Evolutionary conservation across 2,329 filamentous ascomycete genomes (phyloP).

Genomic region (Byssothecium circinans): DNA sequence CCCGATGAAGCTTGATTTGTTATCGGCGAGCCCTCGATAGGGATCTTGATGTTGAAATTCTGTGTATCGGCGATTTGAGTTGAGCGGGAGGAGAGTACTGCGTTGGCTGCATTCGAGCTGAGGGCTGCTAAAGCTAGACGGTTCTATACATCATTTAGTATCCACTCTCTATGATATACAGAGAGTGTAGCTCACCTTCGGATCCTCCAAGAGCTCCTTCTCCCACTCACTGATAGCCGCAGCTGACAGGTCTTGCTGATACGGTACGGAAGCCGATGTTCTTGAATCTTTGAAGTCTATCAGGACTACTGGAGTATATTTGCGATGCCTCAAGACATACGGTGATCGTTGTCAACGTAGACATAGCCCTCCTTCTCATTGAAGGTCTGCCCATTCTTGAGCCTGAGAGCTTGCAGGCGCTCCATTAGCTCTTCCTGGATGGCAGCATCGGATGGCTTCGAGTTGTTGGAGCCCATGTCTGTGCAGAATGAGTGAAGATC

Average conservation of each 20-base stretch:
- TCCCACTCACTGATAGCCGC: slow-evolving; percentile 61
- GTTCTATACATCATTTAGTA: slow-evolving; percentile 44
- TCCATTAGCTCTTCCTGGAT: slow-evolving; percentile 46
- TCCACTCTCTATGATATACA: neutral
- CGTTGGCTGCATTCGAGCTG: slow-evolving; percentile 65
- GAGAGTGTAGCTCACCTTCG: slow-evolving; percentile 55
- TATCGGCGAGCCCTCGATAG: slow-evolving; percentile 77
- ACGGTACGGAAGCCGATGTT: slow-evolving; percentile 29
- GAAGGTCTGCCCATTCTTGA: slow-evolving; percentile 45
- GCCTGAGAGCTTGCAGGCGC: slow-evolving; percentile 49
- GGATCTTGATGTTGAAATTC: slow-evolving; percentile 80
- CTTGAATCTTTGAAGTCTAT: neutral
- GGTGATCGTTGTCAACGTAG: slow-evolving; percentile 53
- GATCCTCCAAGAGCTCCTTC: slow-evolving; percentile 62
- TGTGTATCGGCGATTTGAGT: slow-evolving; percentile 71
- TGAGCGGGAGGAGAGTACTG: slow-evolving; percentile 66
- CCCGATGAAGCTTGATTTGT: slow-evolving; percentile 83
- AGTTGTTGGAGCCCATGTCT: slow-evolving; percentile 41
- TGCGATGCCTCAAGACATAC: slow-evolving; percentile 17
- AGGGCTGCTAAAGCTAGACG: slow-evolving; percentile 77
- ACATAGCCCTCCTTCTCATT: slow-evolving; percentile 58
- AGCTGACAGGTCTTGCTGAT: slow-evolving; percentile 51
- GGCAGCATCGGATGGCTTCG: slow-evolving; percentile 36
- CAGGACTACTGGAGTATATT: too few relatives aligned
- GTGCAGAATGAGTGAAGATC: neutral